Percentiles rank a stretch among this genome's conserved stretches.
Evolutionary conservation across 2,329 filamentous ascomycete genomes (phyloP).

Genomic region (Neurospora crassa): DNA sequence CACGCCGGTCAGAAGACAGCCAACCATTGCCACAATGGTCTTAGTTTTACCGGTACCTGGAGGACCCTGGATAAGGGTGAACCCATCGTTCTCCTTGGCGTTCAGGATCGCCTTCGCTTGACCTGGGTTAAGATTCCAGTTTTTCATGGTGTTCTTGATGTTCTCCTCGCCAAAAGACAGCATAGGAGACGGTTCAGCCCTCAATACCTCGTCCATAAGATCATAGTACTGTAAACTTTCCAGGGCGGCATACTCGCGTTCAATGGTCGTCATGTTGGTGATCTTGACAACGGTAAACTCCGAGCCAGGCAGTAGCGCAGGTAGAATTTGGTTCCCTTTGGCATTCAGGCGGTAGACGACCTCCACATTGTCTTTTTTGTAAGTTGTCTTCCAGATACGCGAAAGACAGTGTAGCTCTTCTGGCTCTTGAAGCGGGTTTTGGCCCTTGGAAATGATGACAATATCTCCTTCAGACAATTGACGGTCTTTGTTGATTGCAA

Average conservation of each 20-base stretch:
- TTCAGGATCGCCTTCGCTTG: conserved; percentile 89
- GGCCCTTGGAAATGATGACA: conserved; percentile 68
- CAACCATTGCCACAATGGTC: conserved; percentile 93
- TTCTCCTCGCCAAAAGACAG: conserved; percentile 70
- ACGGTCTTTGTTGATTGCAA: conserved; percentile 59
- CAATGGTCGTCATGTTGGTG: conserved; percentile 86
- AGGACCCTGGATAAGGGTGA: conserved; percentile 91
- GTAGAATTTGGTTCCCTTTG: conserved; percentile 49
- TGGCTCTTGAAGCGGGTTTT: conserved; percentile 57
- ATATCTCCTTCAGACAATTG: conserved; percentile 78
- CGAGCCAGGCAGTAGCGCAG: conserved; percentile 57
- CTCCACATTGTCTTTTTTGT: conserved; percentile 74
- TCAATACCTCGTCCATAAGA: conserved; percentile 78
- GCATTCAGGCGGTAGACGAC: conserved; percentile 77
- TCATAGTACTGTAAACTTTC: conserved; percentile 93
- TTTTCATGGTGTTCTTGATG: conserved; percentile 57
- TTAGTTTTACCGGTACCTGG: conserved; percentile 98
- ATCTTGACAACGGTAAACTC: conserved; percentile 71
- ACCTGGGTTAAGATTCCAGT: conserved; percentile 77
- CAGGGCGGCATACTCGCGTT: conserved; percentile 88
- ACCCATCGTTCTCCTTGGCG: conserved; percentile 90
- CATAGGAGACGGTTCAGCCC: conserved; percentile 82
- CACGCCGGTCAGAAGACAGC: conserved; percentile 62
- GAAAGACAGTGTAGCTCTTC: conserved; percentile 74
- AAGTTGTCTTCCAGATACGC: conserved; percentile 67